Evolutionary conservation across 306 rosid species (phyloP).

Genomic region (Cucurbita maxima): DNA sequence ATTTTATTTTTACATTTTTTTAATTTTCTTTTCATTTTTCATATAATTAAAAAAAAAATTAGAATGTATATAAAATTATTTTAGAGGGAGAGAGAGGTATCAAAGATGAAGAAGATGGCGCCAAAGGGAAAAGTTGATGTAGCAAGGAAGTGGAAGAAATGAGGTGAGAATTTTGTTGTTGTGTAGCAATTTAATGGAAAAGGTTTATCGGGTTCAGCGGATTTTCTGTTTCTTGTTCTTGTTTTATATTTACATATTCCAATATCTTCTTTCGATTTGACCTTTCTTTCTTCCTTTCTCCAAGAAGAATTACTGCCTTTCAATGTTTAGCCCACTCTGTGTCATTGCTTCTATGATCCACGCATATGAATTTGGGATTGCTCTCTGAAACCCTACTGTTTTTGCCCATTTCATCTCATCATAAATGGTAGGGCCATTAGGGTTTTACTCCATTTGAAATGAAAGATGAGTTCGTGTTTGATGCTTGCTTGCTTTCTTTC

Average conservation of each 20-base stretch:
- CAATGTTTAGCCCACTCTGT: neutral
- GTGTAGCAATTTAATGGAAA: neutral
- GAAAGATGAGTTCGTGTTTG: neutral
- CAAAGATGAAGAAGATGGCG: slow-evolving; percentile 34
- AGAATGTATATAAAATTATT: no score
- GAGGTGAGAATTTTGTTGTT: neutral
- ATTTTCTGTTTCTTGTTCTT: neutral
- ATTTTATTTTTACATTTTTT: no score
- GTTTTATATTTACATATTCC: neutral
- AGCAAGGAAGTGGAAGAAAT: slow-evolving; percentile 14
- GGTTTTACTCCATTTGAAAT: no score
- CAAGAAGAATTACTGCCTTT: neutral
- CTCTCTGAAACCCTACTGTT: neutral
- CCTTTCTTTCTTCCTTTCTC: neutral
- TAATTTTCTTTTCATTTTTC: no score
- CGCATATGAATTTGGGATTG: neutral
- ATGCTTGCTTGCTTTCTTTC: neutral
- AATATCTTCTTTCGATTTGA: neutral
- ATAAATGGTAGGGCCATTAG: no score
- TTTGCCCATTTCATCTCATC: no score
- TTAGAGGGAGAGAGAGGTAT: slow-evolving; percentile 18
- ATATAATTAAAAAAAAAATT: no score
- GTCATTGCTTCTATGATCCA: neutral
- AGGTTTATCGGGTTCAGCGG: neutral
- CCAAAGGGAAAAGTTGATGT: slow-evolving; percentile 74